phyloP scores from a whole-genome alignment of 1,284 basidiomycete species.

The Leccinum variabile region DNA sequence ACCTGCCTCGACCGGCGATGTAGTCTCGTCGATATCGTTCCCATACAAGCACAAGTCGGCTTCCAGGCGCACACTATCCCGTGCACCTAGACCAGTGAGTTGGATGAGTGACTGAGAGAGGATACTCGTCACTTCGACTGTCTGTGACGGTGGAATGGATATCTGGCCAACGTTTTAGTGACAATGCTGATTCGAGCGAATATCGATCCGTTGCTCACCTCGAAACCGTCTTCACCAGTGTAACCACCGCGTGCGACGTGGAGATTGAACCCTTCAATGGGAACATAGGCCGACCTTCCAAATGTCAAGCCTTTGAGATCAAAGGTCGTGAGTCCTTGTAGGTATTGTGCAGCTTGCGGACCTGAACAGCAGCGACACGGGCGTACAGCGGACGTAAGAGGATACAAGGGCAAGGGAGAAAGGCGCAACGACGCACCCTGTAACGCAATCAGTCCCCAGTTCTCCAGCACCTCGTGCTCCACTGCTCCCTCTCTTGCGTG shows the following conservation, averaged over 20 bases:
- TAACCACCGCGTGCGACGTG: conserved; percentile 97
- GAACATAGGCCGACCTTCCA: conserved; percentile 75
- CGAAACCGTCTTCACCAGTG: conserved; percentile 98
- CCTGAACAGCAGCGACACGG: conserved; percentile 44
- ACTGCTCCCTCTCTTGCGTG: conserved; percentile 58
- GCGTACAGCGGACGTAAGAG: background rate
- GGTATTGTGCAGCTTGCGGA: conserved; percentile 78
- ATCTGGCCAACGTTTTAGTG: conserved; percentile 52
- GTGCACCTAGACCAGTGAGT: conserved; percentile 88
- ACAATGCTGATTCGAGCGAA: background rate
- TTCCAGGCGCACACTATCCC: conserved; percentile 92
- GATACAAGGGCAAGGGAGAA: background rate
- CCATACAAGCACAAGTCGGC: conserved; percentile 99
- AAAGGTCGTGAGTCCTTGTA: conserved; percentile 72
- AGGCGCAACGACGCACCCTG: conserved; percentile 57
- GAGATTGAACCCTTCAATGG: conserved; percentile 75
- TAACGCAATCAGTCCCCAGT: conserved; percentile 88
- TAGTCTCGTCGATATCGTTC: conserved; percentile 86
- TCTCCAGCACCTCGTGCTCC: conserved; percentile 79
- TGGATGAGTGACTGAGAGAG: conserved; percentile 77
- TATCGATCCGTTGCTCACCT: conserved; percentile 49
- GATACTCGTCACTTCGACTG: conserved; percentile 70
- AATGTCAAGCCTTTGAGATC: conserved; percentile 78
- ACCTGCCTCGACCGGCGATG: conserved; percentile 88
- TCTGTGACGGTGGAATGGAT: conserved; percentile 82